Evolutionary conservation across 2,329 filamentous ascomycete species (phyloP).

Genomic region (Fusarium sp.): DNA sequence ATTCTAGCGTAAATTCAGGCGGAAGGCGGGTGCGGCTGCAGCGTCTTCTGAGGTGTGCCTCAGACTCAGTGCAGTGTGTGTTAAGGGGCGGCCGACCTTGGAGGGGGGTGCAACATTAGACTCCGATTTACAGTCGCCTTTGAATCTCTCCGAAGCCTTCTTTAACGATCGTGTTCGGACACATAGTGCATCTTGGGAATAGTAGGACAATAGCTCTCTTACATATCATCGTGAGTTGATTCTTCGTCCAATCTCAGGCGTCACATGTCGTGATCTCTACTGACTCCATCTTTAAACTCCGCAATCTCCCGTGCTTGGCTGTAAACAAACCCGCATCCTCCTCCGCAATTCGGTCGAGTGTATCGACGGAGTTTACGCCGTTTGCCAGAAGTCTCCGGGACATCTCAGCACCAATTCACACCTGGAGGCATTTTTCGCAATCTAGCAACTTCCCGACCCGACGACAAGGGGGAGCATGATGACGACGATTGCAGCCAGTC

Average conservation of each 20-base stretch:
- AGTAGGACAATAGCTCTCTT: not conserved
- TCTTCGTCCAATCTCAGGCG: not conserved
- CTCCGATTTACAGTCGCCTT: not conserved
- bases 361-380: not conserved
- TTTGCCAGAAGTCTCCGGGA: not conserved
- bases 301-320: slow-evolving; percentile 1
- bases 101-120: not conserved
- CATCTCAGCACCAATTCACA: not conserved
- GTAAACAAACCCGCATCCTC: not conserved
- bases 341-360: not conserved
- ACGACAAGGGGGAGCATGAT: slow-evolving; percentile 3
- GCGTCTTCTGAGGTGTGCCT: not conserved
- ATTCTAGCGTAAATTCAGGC: slow-evolving; percentile 27
- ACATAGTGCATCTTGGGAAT: not conserved
- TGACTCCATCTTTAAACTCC: not conserved
- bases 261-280: not conserved
- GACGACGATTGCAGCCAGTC: slow-evolving; percentile 4
- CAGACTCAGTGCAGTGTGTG: not conserved
- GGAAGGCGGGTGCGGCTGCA: slow-evolving; percentile 29
- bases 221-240: not conserved
- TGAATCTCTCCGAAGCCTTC: not conserved
- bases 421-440: slow-evolving; percentile 25
- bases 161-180: not conserved
- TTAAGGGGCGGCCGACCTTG: slow-evolving; percentile 30
- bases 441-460: slow-evolving; percentile 38